Base-by-base conservation (phyloP, 2,329 filamentous ascomycete genomes). In the Aspergillus tamarii region DNA sequence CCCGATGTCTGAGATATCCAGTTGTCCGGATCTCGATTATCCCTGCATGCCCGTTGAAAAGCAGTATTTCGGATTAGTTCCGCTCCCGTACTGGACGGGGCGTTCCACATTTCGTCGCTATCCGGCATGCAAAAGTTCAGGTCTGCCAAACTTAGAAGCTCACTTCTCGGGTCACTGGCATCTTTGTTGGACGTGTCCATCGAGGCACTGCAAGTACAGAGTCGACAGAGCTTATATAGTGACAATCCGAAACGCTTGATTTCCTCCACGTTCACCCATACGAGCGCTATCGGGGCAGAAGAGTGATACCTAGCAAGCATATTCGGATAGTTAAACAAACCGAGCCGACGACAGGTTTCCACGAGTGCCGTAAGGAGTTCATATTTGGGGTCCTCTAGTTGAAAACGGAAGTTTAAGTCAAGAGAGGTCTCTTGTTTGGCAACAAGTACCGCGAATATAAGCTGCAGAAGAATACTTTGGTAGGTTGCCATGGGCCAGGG, bases 401-500 rank as follows among this genome's bases (percentile, higher is more conserved):
- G 61, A 60, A n/a, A 64, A 4, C 59, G 61, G 19, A 64, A n/a
- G 34, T 58, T 63, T 7, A 67, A 43, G 61, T 69, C 59, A 2
- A 59, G 28, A n/a, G 30, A 48, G 19, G 23, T 32, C 6, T 67
- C 50, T 2, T 64, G 48, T 41, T 65, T 60, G 2, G 61, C 59
- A 12, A 63, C 57, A 8, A 73, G 60, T 1, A 71, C 39, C 12
- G 72, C 61, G 30, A 74, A 69, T 14, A 75, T 72, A 10, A 71
- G 63, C 46, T 73, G 66, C 3, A 75, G 66, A 7, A 74, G 68
- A 41, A 74, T 66, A 26, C 66, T 64, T 39, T 75, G 73, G 34
- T 70, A 73, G n/a, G 72, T 72, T 34, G 72, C 64, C 30, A 74
- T 70, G 41, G 72, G 72, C 69, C 70, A 74, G 32, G 65, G 56